Evolutionary conservation across 108 stramenopile species (phyloP), one percentile per base, ranked within the genome.

Genomic region (Stephanodiscus minutulus): DNA sequence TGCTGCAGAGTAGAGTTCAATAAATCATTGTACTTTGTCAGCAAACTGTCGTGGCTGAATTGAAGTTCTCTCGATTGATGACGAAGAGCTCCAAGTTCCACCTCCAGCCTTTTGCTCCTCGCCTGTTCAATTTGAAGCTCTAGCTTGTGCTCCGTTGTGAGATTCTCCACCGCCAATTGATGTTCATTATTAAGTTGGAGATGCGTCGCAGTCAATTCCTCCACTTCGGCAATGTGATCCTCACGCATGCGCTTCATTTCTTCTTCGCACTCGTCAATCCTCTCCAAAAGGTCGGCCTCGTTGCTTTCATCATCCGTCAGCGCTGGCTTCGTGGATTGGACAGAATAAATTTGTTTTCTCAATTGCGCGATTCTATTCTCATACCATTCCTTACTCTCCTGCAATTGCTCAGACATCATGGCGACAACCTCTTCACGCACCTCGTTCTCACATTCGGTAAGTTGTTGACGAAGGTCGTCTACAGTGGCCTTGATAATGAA

Each of bases 231-330:
- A 10, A 64, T 53, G 64, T 95, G 87, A 13, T 86, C 83, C 57
- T 85, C 69, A 11, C 79, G 64, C 89, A 93, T 90, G 29, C 94
- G 86, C 20, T 68, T 64, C 86, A 91, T 91, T 68, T 95, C 94
- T 37, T 89, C 86, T 70, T 96, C 92, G 56, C 91, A 90, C 64
- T 92, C 95, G 48, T 85, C 84, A 25, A 96, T 83, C 43, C 89
- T 72, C 29, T 93, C 92, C 71, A 83, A 64, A 24, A 91, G 79
- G 35, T 90, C 89, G 25, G 80, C 79, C 31, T 91, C 82, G 18
- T 77, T 72, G 12, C 73, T 55, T 28, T 87, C 77, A 44, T 82
- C 85, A 65, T 82, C 76, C 43, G 66, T 61, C 13, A 76, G 64
- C 4, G 77, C 66, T 58, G 90, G 86, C 63, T 71, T 73, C 3